Conservation (phyloP, 1,284 basidiomycete genomes). For the Sporisorium graminicola region DNA sequence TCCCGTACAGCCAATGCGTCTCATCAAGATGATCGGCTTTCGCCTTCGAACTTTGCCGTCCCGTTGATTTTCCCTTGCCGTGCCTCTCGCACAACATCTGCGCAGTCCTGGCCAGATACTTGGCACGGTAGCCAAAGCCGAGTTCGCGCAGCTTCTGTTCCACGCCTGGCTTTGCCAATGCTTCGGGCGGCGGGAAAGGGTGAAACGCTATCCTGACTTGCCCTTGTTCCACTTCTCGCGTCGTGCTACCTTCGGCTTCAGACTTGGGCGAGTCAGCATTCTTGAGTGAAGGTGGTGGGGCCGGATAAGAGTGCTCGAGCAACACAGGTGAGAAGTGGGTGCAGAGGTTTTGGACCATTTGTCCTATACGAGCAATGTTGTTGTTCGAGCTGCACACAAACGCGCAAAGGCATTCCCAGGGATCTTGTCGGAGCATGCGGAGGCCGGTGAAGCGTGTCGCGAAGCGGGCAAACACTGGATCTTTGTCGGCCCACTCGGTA, state of each 20-base stretch:
- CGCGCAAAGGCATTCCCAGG: conserved; percentile 77
- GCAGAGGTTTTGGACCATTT: conserved; percentile 69
- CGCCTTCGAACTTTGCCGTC: background rate
- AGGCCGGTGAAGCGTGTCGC: conserved; percentile 75
- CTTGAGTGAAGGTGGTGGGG: conserved; percentile 28
- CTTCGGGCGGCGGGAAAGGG: conserved; percentile 84
- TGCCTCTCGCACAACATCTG: conserved; percentile 77
- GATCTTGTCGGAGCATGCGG: conserved; percentile 87
- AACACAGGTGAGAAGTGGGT: conserved; percentile 75
- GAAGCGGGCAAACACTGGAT: conserved; percentile 80
- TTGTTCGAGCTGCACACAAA: conserved; percentile 99
- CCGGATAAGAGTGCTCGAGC: conserved; percentile 65
- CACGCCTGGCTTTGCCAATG: conserved; percentile 76
- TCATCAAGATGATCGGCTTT: conserved; percentile 20
- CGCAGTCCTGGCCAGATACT: conserved; percentile 87
- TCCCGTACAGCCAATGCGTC: conserved; percentile 29
- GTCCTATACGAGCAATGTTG: conserved; percentile 75
- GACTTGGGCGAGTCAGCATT: conserved; percentile 45
- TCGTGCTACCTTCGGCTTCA: background rate
- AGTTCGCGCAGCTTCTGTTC: conserved; percentile 77
- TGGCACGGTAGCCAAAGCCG: conserved; percentile 95
- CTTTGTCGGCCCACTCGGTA: conserved; percentile 79
- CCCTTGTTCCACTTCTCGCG: conserved; percentile 21
- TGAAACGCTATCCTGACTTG: conserved; percentile 74
- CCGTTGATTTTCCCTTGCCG: background rate